These are phyloP conservation scores for Angophora floribunda DNA, from an alignment of 345 rosid species.

Conservation along the genomic window DNA sequence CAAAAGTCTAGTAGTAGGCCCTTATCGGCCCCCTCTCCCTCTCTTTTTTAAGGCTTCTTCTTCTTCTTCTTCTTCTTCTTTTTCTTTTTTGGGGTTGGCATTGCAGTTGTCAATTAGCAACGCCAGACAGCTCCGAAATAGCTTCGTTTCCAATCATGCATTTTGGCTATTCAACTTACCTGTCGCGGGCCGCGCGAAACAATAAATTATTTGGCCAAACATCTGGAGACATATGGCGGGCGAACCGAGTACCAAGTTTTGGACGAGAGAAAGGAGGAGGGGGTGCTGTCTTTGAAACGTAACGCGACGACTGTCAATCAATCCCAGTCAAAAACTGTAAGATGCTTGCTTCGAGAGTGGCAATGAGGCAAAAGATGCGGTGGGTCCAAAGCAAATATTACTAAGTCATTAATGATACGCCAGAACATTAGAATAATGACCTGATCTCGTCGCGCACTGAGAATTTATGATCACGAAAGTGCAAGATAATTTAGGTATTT, in stretches of 20 bases:
- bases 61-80: no score
- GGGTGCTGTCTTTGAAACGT: background rate
- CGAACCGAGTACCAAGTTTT: background rate
- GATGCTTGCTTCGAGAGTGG: background rate
- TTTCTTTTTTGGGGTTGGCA: rapidly evolving
- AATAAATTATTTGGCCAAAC: background rate
- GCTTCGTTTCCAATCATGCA: background rate
- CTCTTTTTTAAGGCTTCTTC: background rate
- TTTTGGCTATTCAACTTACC: background rate
- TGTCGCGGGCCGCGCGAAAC: background rate
- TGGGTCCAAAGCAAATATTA: background rate
- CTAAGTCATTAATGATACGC: background rate
- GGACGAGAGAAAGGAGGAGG: no score
- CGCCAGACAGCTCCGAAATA: background rate
- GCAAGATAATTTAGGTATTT: background rate
- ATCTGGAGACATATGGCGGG: background rate
- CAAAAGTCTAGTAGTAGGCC: background rate
- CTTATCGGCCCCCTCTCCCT: background rate
- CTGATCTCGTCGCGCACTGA: background rate
- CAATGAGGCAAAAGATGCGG: background rate
- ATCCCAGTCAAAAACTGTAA: no score
- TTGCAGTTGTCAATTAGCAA: background rate
- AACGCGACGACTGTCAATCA: background rate
- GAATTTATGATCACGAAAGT: background rate
- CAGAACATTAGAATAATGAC: background rate